Evolutionary conservation across 306 rosid genomes (phyloP).

Genomic region (Cyclanthera cordifolia): DNA sequence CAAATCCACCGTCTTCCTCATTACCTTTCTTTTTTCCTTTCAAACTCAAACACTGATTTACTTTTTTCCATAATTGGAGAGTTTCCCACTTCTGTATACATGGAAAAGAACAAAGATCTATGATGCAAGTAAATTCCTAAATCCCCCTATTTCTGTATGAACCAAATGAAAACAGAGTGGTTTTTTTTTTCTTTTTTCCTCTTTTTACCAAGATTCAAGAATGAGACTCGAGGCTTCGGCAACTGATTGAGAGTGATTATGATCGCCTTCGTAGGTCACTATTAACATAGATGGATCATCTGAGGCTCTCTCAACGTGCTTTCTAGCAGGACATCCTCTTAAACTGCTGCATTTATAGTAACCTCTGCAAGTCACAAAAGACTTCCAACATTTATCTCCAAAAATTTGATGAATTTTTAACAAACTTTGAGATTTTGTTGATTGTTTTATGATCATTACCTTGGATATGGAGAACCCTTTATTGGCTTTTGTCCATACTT

Average conservation of each 20-base stretch:
- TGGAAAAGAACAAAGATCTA: neutral
- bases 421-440: neutral
- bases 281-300: conserved; percentile 80
- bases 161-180: neutral
- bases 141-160: neutral
- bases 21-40: neutral
- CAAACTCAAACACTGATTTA: neutral
- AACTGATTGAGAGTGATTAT: conserved; percentile 62
- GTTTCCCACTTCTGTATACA: neutral
- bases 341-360: conserved; percentile 95
- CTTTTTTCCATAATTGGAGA: neutral
- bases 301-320: conserved; percentile 84
- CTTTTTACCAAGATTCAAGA: conserved; percentile 71
- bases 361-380: conserved; percentile 37
- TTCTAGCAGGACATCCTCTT: conserved; percentile 89
- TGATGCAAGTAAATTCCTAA: neutral
- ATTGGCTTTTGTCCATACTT: conserved; percentile 86
- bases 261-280: conserved; percentile 89
- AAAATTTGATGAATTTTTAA: neutral
- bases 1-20: conserved; percentile 1
- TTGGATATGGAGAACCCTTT: conserved; percentile 80
- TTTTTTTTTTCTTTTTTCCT: conserved; percentile 12
- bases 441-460: conserved; percentile 22
- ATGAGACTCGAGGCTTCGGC: conserved; percentile 66
- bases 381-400: neutral